Percentiles rank a stretch among this genome's conserved stretches.
phyloP scores from a whole-genome alignment of 192 early-diverging fungal species.

The Linnemannia zychae region DNA sequence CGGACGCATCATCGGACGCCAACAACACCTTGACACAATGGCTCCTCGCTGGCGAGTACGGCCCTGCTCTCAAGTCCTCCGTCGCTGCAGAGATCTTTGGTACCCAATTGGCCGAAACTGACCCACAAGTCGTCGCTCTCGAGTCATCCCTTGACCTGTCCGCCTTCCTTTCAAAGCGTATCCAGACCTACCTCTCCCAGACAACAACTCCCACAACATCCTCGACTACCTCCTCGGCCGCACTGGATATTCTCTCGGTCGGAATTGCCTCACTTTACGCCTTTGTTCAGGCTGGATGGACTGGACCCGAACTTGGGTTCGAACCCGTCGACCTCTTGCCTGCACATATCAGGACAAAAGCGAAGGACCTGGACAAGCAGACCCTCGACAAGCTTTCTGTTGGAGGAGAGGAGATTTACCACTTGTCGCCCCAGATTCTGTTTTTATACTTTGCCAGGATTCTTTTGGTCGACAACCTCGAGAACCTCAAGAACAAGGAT shows the following conservation, averaged over 20 bases:
- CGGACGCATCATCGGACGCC: neutral
- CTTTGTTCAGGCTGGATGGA: constrained; percentile 92
- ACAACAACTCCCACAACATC: constrained; percentile 6
- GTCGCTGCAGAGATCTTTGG: constrained; percentile 66
- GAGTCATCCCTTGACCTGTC: constrained; percentile 56
- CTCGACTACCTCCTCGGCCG: constrained; percentile 26
- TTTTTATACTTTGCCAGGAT: constrained; percentile 76
- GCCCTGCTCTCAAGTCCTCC: constrained; percentile 58
- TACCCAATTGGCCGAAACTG: constrained; percentile 49
- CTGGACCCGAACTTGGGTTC: constrained; percentile 81
- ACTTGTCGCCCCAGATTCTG: constrained; percentile 76
- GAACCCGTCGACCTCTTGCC: constrained; percentile 74
- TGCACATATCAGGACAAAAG: constrained; percentile 46
- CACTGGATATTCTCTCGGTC: constrained; percentile 64
- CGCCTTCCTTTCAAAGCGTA: constrained; percentile 56
- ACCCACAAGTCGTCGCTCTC: constrained; percentile 20
- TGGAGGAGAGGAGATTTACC: constrained; percentile 91
- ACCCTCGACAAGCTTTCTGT: constrained; percentile 68
- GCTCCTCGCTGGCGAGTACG: constrained; percentile 65
- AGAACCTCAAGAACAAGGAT: constrained; percentile 30
- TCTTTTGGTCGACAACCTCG: constrained; percentile 70
- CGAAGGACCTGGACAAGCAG: constrained; percentile 57
- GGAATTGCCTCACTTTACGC: constrained; percentile 80
- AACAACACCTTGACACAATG: constrained; percentile 36
- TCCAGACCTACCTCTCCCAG: constrained; percentile 48